Evolutionary conservation across 257 asterid genomes (phyloP).

Genomic region (Nicotiana attenuata): DNA sequence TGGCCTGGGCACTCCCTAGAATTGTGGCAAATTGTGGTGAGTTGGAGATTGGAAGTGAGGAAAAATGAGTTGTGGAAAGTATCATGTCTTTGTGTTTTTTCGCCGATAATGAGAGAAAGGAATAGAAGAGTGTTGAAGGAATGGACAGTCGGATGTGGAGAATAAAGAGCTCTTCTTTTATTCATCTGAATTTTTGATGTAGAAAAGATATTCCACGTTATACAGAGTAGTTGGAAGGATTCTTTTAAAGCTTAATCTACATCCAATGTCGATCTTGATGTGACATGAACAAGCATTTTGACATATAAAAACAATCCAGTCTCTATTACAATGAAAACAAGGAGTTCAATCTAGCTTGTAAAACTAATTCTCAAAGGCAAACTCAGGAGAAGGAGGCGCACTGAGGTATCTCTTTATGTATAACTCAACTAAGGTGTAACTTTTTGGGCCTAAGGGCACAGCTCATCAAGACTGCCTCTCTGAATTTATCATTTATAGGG

Average conservation of each 20-base stretch:
- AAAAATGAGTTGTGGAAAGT: neutral
- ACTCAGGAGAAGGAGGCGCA: neutral
- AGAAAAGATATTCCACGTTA: constrained; percentile 1
- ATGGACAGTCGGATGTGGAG: neutral
- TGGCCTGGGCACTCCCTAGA: neutral
- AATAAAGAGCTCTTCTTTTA: neutral
- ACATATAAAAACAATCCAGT: neutral
- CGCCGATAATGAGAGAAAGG: neutral
- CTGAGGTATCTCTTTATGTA: constrained; percentile 1
- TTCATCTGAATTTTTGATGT: neutral
- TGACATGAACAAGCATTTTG: constrained; percentile 2
- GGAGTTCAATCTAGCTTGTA: neutral
- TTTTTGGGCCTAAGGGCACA: neutral
- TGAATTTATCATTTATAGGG: neutral
- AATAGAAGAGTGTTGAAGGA: neutral
- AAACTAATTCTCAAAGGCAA: neutral
- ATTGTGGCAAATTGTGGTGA: neutral
- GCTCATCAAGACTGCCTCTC: neutral
- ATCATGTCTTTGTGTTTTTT: neutral
- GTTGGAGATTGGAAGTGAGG: neutral
- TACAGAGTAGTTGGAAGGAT: neutral
- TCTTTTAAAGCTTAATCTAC: neutral
- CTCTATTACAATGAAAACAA: constrained; percentile 5
- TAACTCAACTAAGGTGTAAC: neutral
- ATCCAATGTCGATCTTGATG: neutral